Evolutionary conservation across 768 basidiomycete genomes (phyloP).

Genomic region (Roridomyces roridus): DNA sequence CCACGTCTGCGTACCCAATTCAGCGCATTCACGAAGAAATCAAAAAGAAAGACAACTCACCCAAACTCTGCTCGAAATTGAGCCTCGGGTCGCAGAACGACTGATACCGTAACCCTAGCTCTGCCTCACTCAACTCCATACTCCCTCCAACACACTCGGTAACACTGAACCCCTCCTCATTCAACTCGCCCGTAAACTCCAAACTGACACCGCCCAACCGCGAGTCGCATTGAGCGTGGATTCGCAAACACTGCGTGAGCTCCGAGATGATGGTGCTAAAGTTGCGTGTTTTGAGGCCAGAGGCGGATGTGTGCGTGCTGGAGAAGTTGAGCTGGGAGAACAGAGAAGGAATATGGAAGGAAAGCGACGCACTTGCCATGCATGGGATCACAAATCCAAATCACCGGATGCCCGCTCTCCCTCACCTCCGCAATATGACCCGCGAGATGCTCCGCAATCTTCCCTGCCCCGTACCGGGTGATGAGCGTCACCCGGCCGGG

Average conservation of each 20-base stretch:
- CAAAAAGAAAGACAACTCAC: constrained; percentile 47
- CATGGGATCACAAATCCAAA: constrained; percentile 98
- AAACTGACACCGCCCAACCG: constrained; percentile 85
- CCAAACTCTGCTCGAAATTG: constrained; percentile 94
- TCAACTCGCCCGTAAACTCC: constrained; percentile 92
- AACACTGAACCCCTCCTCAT: constrained; percentile 90
- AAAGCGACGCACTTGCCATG: constrained; percentile 89
- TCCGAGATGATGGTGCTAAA: constrained; percentile 91
- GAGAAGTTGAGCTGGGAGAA: background rate
- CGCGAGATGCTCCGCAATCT: constrained; percentile 81
- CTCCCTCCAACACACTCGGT: constrained; percentile 97
- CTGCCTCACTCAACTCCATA: constrained; percentile 90
- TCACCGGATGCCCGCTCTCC: constrained; percentile 81
- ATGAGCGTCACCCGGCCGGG: constrained; percentile 87
- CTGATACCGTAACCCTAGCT: constrained; percentile 92
- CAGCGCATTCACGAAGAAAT: background rate
- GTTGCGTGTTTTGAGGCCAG: constrained; percentile 88
- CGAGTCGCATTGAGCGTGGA: constrained; percentile 78
- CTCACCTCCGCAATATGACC: constrained; percentile 85
- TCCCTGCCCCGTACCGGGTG: constrained; percentile 89
- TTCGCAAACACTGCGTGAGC: constrained; percentile 78
- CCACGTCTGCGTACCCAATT: constrained; percentile 60
- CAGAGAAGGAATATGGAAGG: background rate
- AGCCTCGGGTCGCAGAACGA: constrained; percentile 94
- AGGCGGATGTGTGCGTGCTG: constrained; percentile 83